Evolutionary conservation across 139 green algal species (phyloP), one percentile per base, ranked within the genome.

Genomic region (Chlorella ohadii): DNA sequence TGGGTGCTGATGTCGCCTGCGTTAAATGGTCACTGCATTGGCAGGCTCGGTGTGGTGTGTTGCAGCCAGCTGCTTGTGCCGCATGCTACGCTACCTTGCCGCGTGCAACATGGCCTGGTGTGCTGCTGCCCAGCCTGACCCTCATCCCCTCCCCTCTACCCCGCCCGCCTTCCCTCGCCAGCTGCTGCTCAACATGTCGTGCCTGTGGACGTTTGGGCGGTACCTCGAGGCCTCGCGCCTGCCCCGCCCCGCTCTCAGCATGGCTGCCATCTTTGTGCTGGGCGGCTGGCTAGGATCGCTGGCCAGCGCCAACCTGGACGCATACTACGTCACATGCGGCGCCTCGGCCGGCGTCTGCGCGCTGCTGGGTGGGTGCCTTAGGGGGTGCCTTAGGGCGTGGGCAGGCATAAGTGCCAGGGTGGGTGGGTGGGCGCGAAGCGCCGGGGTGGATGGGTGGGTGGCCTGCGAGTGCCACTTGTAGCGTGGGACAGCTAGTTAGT

Each of bases 121-220:
- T n/a, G n/a, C n/a, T n/a, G n/a, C 44, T 51, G 44, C 44, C 44
- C 44, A 51, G 17, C n/a, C n/a, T n/a, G n/a, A n/a, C n/a, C n/a
- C n/a, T n/a, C n/a, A n/a, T n/a, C n/a, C n/a, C n/a, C n/a, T n/a
- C n/a, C n/a, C n/a, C n/a, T n/a, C 31, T 27, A 47, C 65, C 33
- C 31, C 44, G 39, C 1, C 34, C 22, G 5, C 22, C 68, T n/a
- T n/a, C 68, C 19, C 22, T 28, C 9, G 13, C 15, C 74, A 66
- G 39, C 65, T 63, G 55, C 55, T 87, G 68, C 41, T 73, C 65
- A 87, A 82, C 72, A 63, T 91, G 33, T 72, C 66, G 9, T 57
- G 38, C 64, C 31, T 94, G 1, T 94, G 90, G 90, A 88, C 80
- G 0, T 91, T 91, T 87, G 91, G 88, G 2, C 63, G 66, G 38